Conservation (phyloP, 257 asterid species). For the Buddleja alternifolia region DNA sequence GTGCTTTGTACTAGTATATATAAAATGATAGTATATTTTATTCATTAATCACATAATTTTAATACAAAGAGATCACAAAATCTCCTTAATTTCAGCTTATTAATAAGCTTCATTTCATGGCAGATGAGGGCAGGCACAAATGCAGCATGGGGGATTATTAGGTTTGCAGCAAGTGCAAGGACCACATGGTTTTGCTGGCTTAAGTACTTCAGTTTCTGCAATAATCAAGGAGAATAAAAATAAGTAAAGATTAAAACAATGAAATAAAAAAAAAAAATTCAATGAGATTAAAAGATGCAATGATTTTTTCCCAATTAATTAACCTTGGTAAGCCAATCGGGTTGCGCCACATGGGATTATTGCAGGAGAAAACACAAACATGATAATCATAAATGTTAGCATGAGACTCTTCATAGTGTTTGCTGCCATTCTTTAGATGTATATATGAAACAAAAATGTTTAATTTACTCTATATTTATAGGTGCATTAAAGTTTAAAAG, state of each 20-base stretch:
- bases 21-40: too few species aligned
- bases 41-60: not conserved
- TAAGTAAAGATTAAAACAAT: too few species aligned
- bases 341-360: constrained; percentile 25
- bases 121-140: constrained; percentile 33
- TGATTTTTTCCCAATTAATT: too few species aligned
- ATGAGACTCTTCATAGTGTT: constrained; percentile 11
- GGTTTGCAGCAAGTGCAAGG: constrained; percentile 36
- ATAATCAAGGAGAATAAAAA: too few species aligned
- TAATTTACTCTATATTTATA: not conserved
- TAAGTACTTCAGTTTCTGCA: constrained; percentile 27
- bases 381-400: constrained; percentile 20
- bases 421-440: constrained; percentile 11
- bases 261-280: not conserved
- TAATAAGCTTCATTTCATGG: constrained; percentile 11
- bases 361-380: constrained; percentile 28
- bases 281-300: not conserved
- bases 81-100: not conserved
- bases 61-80: not conserved
- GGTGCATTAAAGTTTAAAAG: not conserved
- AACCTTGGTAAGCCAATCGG: constrained; percentile 26
- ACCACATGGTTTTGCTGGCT: constrained; percentile 28
- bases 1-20: too few species aligned
- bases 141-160: constrained; percentile 27
- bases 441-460: not conserved